phyloP scores from a whole-genome alignment of 2,329 filamentous ascomycete species.

The Raffaelea ambrosiae region DNA sequence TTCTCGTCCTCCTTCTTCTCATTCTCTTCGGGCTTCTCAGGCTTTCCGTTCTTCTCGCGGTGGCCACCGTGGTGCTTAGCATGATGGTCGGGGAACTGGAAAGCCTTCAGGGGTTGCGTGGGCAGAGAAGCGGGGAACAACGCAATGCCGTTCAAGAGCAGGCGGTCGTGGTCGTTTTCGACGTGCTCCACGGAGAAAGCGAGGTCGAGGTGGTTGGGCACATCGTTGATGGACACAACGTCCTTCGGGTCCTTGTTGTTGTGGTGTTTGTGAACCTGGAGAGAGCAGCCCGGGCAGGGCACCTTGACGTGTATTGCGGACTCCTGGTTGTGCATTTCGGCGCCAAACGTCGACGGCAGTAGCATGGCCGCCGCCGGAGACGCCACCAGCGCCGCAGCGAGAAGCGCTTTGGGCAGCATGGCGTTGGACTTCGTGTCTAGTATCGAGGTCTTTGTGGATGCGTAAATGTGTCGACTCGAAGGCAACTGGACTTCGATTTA shows the following conservation, averaged over 20 bases:
- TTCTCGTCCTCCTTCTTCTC: slow-evolving; percentile 12
- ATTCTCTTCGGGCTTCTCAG: too few relatives aligned
- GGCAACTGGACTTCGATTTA: too few relatives aligned
- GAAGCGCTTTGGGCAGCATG: slow-evolving; percentile 33
- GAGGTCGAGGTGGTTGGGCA: slow-evolving; percentile 37
- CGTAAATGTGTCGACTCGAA: too few relatives aligned
- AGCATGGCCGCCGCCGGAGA: slow-evolving; percentile 37
- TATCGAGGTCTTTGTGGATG: too few relatives aligned
- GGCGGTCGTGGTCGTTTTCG: slow-evolving; percentile 29
- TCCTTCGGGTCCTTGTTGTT: slow-evolving; percentile 4
- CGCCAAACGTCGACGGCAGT: slow-evolving; percentile 39
- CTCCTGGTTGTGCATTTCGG: slow-evolving; percentile 19
- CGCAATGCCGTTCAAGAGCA: slow-evolving; percentile 52
- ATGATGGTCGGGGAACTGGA: slow-evolving; percentile 30
- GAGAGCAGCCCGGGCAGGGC: slow-evolving; percentile 46
- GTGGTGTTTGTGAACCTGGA: slow-evolving; percentile 19
- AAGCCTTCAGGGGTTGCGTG: slow-evolving; percentile 29
- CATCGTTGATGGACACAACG: slow-evolving; percentile 15
- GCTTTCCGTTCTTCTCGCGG: not conserved
- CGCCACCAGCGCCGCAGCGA: slow-evolving; percentile 31
- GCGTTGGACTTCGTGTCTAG: not conserved
- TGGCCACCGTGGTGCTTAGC: slow-evolving; percentile 15
- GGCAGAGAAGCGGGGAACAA: slow-evolving; percentile 37
- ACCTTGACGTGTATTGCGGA: slow-evolving; percentile 28
- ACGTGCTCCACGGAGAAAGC: slow-evolving; percentile 44